Evolutionary conservation across 305 asterid genomes (phyloP), one percentile per base, ranked within the genome.

Genomic region (Fraxinus greggii): DNA sequence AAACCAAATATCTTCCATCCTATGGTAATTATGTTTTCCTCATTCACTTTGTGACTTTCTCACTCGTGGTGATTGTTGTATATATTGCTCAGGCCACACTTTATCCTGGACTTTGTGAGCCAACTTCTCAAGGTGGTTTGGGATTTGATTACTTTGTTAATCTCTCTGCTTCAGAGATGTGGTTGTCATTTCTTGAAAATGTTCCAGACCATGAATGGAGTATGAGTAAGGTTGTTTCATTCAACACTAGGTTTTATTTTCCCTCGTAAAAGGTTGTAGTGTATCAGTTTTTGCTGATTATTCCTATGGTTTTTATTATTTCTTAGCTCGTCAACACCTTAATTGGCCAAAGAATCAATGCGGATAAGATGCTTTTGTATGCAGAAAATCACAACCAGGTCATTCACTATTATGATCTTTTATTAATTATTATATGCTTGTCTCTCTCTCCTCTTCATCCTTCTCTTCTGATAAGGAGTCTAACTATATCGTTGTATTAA

Each of bases 321-420:
- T 81, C 85, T 77, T 85, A 95, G 99, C 88, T 95, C 80, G 97
- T 93, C 72, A 90, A 90, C 88, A 87, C 95, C 74, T 86, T 94
- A 86, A 83, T 79, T 72, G 97, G 97, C 79, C 86, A 86, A 89
- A 89, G 79, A 83, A 79, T 76, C 88, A 88, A 21, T 82, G 89
- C 90, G 31, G 88, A 89, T 80, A 92, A 92, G 88, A 94, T 95
- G 99, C 95, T 95, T 80, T 81, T 91, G 81, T 95, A 90, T 89
- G 95, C 97, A 72, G 99, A 95, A 90, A 95, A 95, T 87, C 99
- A 95, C 91, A 94, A 92, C 84, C 98, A 95, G 98, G 99, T 95
- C 79, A 79, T 36, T 78, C 69, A 48, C 54, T 79, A 67, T 5
- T 81, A 72, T 45, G 80, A 65, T 35, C 69, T 24, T 72, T 67